Evolutionary conservation across 139 green algal genomes (phyloP).

Genomic region (Chlamydomonas asymmetrica): DNA sequence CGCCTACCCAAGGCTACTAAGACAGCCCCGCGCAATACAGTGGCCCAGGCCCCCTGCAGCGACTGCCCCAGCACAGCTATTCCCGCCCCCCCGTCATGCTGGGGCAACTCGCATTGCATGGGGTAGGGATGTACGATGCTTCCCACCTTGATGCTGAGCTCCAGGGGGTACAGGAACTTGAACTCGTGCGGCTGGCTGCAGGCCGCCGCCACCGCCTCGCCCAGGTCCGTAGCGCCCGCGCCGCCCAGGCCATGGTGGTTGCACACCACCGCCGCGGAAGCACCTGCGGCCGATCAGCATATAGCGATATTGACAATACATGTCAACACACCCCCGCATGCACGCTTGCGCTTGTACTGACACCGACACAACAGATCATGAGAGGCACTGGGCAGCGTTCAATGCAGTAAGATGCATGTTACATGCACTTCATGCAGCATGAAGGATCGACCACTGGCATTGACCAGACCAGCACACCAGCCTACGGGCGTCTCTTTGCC

Average conservation of each 20-base stretch:
- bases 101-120: too few species aligned
- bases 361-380: not conserved
- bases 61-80: too few species aligned
- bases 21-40: too few species aligned
- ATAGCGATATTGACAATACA: too few species aligned
- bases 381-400: not conserved
- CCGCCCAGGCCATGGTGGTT: slow-evolving; percentile 90
- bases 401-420: not conserved
- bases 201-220: slow-evolving; percentile 78
- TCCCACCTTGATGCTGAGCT: slow-evolving; percentile 79
- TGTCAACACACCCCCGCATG: slow-evolving; percentile 2
- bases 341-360: not conserved
- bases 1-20: too few species aligned
- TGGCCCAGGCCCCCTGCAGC: too few species aligned
- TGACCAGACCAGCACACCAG: too few species aligned
- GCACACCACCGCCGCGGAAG: slow-evolving; percentile 81
- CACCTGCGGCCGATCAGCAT: slow-evolving; percentile 65
- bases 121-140: too few species aligned
- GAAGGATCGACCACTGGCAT: too few species aligned
- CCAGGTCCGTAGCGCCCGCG: slow-evolving; percentile 84
- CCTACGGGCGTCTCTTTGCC: too few species aligned
- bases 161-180: slow-evolving; percentile 84
- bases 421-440: slow-evolving; percentile 5
- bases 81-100: too few species aligned
- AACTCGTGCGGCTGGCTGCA: slow-evolving; percentile 71